Conservation (phyloP, 345 rosid species). For the Eucalyptus polyanthemos region DNA sequence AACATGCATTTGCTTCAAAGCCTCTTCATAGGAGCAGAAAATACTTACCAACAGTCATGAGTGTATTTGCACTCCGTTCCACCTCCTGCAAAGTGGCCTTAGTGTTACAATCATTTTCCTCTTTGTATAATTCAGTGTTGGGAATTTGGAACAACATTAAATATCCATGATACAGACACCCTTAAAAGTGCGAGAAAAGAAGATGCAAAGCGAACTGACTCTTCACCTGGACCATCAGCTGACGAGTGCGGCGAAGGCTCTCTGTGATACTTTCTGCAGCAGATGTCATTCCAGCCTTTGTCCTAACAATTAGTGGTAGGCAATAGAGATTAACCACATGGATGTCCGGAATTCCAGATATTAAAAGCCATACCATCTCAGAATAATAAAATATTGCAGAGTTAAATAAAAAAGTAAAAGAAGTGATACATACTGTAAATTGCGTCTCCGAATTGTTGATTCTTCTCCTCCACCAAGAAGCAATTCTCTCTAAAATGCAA, state of each 20-base stretch:
- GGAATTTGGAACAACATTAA: neutral
- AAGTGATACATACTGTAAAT: slow-evolving; percentile 58
- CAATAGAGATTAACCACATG: neutral
- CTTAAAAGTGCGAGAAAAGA: neutral
- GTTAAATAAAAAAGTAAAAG: neutral
- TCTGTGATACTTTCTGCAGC: slow-evolving; percentile 98
- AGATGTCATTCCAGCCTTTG: slow-evolving; percentile 91
- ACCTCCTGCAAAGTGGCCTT: slow-evolving; percentile 57
- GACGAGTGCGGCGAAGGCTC: slow-evolving; percentile 89
- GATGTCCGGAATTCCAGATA: neutral
- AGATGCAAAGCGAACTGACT: neutral
- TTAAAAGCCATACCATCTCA: neutral
- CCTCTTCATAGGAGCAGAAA: neutral
- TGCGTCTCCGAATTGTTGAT: slow-evolving; percentile 77
- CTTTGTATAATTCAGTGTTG: neutral
- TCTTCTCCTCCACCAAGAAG: slow-evolving; percentile 95
- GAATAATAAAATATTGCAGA: neutral
- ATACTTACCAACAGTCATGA: slow-evolving; percentile 67
- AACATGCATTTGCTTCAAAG: neutral
- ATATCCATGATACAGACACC: neutral
- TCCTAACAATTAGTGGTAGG: slow-evolving; percentile 19
- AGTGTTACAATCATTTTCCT: neutral
- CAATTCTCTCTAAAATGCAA: slow-evolving; percentile 59
- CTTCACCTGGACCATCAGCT: slow-evolving; percentile 91
- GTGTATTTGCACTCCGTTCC: slow-evolving; percentile 75